Evolutionary conservation across 306 rosid species (phyloP), one percentile per base, ranked within the genome.

Genomic region (Lablab purpureus): DNA sequence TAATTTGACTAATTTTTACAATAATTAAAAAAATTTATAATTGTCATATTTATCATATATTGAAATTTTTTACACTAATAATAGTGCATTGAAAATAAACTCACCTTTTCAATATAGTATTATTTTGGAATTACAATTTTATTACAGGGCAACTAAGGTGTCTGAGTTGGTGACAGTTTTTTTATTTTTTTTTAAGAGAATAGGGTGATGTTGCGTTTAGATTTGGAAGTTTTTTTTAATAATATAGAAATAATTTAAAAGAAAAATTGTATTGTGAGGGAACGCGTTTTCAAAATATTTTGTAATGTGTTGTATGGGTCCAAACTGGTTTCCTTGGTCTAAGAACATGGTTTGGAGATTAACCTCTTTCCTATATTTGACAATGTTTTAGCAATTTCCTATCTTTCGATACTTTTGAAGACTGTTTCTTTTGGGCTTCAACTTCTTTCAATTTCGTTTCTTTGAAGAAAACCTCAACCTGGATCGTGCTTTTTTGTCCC

Each of bases 281-380:
- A 12, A 88, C 93, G 94, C 93, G 97, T 81, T 85, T 90, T 88
- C 75, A 81, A 85, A n/a, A 85, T 69, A 45, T 66, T 40, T 13
- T 15, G 22, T 30, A 60, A 9, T 37, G 23, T 43, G 66, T 36
- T 46, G 32, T 46, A 74, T 34, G 77, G 69, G 87, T 83, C 87
- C 69, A 68, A 55, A 43, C 79, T 68, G 63, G 84, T 56, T 58
- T 58, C 54, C 81, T 11, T 32, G 47, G 74, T 51, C 54, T 34
- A 4, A 45, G 84, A 83, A 74, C 89, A 40, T 84, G 73, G 76
- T 83, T 81, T 75, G 72, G 15, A 67, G 71, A n/a, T 49, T 58
- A 22, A 21, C 15, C 80, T 41, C 43, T 28, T 66, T 73, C 50
- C 18, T 72, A 25, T 51, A 6, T 81, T 78, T 71, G 50, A 30